These are phyloP conservation scores for Claviceps sp. DNA, from an alignment of 2,329 filamentous ascomycete genomes.

Conservation along the genomic window DNA sequence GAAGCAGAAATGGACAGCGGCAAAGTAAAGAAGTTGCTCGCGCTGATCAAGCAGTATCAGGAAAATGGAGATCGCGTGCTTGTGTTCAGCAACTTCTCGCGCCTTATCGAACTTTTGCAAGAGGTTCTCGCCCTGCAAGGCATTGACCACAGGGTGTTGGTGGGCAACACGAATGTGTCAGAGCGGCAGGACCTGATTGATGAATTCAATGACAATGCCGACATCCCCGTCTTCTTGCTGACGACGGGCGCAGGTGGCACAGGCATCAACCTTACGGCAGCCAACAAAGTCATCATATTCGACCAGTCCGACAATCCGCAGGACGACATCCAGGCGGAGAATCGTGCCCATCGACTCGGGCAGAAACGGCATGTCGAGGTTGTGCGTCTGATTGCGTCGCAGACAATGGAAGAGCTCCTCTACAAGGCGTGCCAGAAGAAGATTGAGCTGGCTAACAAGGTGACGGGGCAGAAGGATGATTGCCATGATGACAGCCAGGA, in stretches of 20 bases:
- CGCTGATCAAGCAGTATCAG: constrained; percentile 60
- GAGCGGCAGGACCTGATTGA: constrained; percentile 82
- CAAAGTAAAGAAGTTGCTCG: constrained; percentile 70
- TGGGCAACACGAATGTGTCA: constrained; percentile 69
- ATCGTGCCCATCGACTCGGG: constrained; percentile 86
- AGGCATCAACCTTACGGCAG: constrained; percentile 87
- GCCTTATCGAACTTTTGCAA: constrained; percentile 80
- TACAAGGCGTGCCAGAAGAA: constrained; percentile 86
- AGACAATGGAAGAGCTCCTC: constrained; percentile 87
- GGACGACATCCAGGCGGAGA: constrained; percentile 96
- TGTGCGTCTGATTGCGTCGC: constrained; percentile 64
- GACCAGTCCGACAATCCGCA: constrained; percentile 97
- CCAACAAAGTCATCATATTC: constrained; percentile 96
- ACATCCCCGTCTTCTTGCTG: constrained; percentile 82
- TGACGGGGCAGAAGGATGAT: constrained; percentile 29
- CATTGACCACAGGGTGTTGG: constrained; percentile 72
- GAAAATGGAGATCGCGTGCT: constrained; percentile 74
- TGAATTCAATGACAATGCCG: constrained; percentile 60
- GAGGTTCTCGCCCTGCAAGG: constrained; percentile 61
- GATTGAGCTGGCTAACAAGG: constrained; percentile 64
- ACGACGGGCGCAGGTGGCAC: constrained; percentile 93
- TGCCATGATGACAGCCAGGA: constrained; percentile 15
- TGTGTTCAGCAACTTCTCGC: constrained; percentile 87
- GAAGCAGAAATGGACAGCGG: constrained; percentile 51
- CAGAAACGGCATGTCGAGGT: constrained; percentile 87